Percentiles rank a stretch among this genome's conserved stretches.
These are phyloP conservation scores for Monosporascus sp. DNA, from an alignment of 2,329 filamentous ascomycete genomes.

Conservation along the genomic window DNA sequence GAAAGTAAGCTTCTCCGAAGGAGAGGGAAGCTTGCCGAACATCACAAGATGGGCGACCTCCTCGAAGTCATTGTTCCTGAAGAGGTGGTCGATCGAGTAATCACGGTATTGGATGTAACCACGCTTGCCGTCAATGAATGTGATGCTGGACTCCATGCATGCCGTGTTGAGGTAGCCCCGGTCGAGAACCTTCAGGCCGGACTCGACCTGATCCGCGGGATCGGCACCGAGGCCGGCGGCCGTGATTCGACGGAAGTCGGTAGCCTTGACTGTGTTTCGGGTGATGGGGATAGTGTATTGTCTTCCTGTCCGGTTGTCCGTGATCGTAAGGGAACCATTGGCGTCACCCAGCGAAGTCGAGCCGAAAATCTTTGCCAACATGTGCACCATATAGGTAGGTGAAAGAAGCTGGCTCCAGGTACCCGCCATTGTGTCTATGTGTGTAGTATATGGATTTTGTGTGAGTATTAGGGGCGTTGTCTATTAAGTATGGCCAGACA, in stretches of 20 bases:
- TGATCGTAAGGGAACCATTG: neutral
- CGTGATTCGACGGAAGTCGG: slow-evolving; percentile 25
- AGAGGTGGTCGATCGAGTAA: slow-evolving; percentile 21
- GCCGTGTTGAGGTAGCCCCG: slow-evolving; percentile 24
- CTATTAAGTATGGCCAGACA: neutral
- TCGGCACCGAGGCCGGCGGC: neutral
- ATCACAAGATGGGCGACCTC: slow-evolving; percentile 14
- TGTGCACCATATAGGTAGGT: neutral
- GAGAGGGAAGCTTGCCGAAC: slow-evolving; percentile 4
- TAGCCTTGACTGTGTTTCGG: slow-evolving; percentile 25
- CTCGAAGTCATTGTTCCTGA: slow-evolving; percentile 15
- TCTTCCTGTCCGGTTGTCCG: slow-evolving; percentile 23
- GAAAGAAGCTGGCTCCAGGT: neutral
- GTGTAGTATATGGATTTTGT: neutral
- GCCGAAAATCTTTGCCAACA: neutral
- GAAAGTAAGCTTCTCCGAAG: neutral
- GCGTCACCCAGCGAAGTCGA: neutral
- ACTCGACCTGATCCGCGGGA: neutral
- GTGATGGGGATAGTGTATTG: slow-evolving; percentile 26
- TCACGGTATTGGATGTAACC: slow-evolving; percentile 30
- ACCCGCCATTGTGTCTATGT: neutral
- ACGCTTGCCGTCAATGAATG: slow-evolving; percentile 28
- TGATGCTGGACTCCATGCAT: slow-evolving; percentile 22
- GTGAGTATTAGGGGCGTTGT: neutral
- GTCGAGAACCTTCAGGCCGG: slow-evolving; percentile 23